These are phyloP conservation scores for Aegilops umbellulata DNA, from an alignment of 176 grass and related monocot genomes.

Conservation along the genomic window DNA sequence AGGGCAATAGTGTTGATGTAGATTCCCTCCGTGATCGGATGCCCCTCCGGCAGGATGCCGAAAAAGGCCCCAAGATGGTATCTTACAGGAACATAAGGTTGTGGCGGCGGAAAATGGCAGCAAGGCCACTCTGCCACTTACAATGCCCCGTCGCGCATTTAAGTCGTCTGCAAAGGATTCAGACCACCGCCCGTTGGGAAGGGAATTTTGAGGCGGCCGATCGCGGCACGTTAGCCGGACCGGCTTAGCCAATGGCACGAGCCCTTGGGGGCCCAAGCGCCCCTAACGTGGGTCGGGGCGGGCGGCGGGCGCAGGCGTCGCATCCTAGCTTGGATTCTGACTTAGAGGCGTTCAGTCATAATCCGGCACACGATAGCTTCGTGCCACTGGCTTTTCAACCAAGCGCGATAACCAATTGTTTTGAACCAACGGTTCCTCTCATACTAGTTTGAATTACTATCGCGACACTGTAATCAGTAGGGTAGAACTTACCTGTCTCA, in stretches of 20 bases:
- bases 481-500: no score
- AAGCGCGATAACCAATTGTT: slow-evolving; percentile 66
- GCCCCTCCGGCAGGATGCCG: no score
- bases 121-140: slow-evolving; percentile 76
- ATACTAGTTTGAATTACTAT: no score
- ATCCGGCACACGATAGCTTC: slow-evolving; percentile 1
- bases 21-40: no score
- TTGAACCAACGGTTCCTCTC: no score
- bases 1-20: no score
- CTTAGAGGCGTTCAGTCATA: slow-evolving; percentile 56
- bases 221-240: not conserved
- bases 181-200: slow-evolving; percentile 30
- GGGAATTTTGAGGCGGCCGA: slow-evolving; percentile 8
- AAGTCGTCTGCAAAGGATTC: slow-evolving; percentile 80
- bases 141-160: slow-evolving; percentile 65
- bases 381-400: slow-evolving; percentile 67
- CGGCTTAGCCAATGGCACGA: not conserved
- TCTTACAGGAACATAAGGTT: no score
- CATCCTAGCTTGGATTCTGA: slow-evolving; percentile 49
- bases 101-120: no score
- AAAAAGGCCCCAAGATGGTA: no score
- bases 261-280: not conserved
- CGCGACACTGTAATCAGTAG: no score
- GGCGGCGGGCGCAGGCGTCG: no score
- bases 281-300: not conserved